Evolutionary conservation across 305 asterid genomes (phyloP).

Genomic region (Nicotiana rustica): DNA sequence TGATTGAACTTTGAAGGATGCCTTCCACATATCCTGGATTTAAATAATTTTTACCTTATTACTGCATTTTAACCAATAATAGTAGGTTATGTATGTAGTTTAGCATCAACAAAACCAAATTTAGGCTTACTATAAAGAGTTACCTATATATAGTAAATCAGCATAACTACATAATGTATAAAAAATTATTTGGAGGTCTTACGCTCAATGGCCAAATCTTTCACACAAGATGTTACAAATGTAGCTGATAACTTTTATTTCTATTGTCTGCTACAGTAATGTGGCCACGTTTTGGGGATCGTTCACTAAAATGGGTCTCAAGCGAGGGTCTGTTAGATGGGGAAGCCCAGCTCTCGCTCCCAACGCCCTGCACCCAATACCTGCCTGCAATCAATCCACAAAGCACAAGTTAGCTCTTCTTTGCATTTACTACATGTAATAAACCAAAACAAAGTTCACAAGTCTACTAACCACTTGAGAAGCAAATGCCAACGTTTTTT

Average conservation of each 20-base stretch:
- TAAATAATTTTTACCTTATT: not conserved
- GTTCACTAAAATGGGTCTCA: slow-evolving; percentile 63
- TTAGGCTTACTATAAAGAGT: not conserved
- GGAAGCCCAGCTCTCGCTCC: slow-evolving; percentile 95
- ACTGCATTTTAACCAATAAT: not conserved
- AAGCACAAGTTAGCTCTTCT: not conserved
- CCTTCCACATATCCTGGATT: not conserved
- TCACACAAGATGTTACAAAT: slow-evolving; percentile 30
- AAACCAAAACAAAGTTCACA: not conserved
- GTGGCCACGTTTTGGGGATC: slow-evolving; percentile 56
- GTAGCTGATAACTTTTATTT: slow-evolving; percentile 34
- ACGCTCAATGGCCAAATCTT: not conserved
- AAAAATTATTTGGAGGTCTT: not conserved
- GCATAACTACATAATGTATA: too few relatives aligned
- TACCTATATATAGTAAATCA: not conserved
- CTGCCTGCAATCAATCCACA: slow-evolving; percentile 63
- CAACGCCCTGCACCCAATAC: slow-evolving; percentile 76
- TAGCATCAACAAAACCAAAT: not conserved
- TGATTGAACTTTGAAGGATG: not conserved
- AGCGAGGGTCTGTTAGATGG: slow-evolving; percentile 61
- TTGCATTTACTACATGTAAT: not conserved
- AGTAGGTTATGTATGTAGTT: not conserved
- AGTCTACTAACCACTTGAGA: slow-evolving; percentile 83
- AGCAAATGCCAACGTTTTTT: slow-evolving; percentile 86
- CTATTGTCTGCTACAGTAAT: slow-evolving; percentile 20